Evolutionary conservation across 768 basidiomycete species (phyloP).

Genomic region (Tylopilus plumbeoviolaceoides): DNA sequence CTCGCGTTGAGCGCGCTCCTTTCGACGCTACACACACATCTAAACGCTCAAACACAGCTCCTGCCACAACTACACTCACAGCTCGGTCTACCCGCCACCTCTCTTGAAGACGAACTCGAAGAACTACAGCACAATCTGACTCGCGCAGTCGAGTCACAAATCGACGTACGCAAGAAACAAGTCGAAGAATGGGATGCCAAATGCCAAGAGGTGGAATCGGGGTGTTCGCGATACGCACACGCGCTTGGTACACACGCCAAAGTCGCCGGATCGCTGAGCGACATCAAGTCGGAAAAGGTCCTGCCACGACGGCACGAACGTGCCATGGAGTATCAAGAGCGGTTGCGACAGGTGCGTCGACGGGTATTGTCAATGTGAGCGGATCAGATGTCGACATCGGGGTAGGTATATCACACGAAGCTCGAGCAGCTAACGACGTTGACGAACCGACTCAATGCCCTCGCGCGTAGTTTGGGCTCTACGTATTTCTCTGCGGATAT

Average conservation of each 20-base stretch:
- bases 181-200: conserved; percentile 70
- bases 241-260: conserved; percentile 73
- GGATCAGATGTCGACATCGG: conserved; percentile 19
- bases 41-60: conserved; percentile 77
- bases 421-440: conserved; percentile 71
- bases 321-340: conserved; percentile 70
- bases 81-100: conserved; percentile 75
- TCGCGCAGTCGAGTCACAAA: conserved; percentile 69
- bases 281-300: conserved; percentile 66
- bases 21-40: conserved; percentile 71
- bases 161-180: conserved; percentile 65
- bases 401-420: conserved; percentile 69
- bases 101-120: conserved; percentile 77
- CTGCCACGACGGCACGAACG: conserved; percentile 70
- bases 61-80: conserved; percentile 80
- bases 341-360: conserved; percentile 63
- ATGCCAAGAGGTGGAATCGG: conserved; percentile 57
- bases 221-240: conserved; percentile 61
- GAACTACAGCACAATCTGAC: conserved; percentile 71
- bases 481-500: conserved; percentile 58
- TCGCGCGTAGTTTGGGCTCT: conserved; percentile 58
- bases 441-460: conserved; percentile 56
- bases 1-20: conserved; percentile 59
- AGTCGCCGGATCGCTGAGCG: conserved; percentile 57
- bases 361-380: neutral